Evolutionary conservation across 805 yeast genomes (phyloP).

Genomic region (Candida quercuum): DNA sequence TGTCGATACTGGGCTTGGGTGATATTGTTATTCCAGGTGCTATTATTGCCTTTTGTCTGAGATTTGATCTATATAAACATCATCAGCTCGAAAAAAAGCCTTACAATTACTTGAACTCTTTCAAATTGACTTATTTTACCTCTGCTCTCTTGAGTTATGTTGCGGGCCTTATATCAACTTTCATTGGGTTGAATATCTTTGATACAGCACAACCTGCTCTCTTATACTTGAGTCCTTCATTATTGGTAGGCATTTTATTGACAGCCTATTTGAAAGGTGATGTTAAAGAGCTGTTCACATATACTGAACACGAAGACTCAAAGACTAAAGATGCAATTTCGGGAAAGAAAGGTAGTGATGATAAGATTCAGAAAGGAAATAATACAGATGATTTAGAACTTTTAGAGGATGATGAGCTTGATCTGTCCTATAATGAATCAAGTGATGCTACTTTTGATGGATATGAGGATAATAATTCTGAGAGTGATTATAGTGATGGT

Average conservation of each 20-base stretch:
- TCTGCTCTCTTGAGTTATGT: conserved; percentile 42
- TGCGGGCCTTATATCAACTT: conserved; percentile 40
- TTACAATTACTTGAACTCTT: conserved; percentile 35
- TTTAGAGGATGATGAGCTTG: neutral
- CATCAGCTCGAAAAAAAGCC: conserved; percentile 28
- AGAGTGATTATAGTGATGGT: no score
- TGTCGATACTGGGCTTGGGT: conserved; percentile 55
- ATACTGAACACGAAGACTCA: conserved; percentile 15
- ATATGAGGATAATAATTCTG: conserved; percentile 7
- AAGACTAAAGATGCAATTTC: conserved; percentile 9
- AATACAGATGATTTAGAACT: neutral
- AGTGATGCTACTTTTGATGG: neutral
- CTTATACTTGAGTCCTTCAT: conserved; percentile 52
- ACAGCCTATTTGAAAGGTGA: conserved; percentile 39
- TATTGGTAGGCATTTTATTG: conserved; percentile 28
- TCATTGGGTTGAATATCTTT: conserved; percentile 32
- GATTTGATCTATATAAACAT: conserved; percentile 45
- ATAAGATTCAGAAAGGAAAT: no score
- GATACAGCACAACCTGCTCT: conserved; percentile 62
- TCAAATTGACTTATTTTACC: conserved; percentile 41
- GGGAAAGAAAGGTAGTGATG: no score
- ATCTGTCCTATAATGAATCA: neutral
- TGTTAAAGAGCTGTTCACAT: conserved; percentile 17
- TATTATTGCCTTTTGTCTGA: conserved; percentile 45
- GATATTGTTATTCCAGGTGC: conserved; percentile 61